Conservation (phyloP, 1,284 basidiomycete species). For the Kalmanozyma brasiliensis region DNA sequence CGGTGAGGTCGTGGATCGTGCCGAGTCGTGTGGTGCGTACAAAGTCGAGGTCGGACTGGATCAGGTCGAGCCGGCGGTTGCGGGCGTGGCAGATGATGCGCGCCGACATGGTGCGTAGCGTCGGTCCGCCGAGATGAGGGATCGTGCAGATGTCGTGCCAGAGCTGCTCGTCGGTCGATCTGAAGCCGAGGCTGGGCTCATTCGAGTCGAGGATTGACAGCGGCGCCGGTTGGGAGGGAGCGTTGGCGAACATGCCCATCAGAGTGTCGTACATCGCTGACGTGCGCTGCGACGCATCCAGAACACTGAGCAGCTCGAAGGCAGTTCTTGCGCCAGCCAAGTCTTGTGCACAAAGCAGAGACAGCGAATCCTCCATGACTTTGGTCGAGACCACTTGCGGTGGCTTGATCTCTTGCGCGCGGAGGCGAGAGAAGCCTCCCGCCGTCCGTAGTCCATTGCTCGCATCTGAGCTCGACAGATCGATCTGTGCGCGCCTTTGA, state of each 20-base stretch:
- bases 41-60: constrained; percentile 29
- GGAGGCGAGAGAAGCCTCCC: constrained; percentile 23
- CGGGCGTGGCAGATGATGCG: constrained; percentile 38
- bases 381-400: constrained; percentile 32
- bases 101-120: constrained; percentile 31
- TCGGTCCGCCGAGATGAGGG: constrained; percentile 14
- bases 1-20: constrained; percentile 18
- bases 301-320: constrained; percentile 26
- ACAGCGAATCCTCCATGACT: constrained; percentile 13
- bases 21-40: constrained; percentile 4
- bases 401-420: neutral
- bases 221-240: neutral
- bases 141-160: constrained; percentile 30
- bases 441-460: constrained; percentile 14
- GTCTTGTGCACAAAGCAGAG: constrained; percentile 33
- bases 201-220: too few relatives aligned
- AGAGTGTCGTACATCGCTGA: constrained; percentile 46
- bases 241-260: constrained; percentile 32
- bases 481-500: constrained; percentile 22
- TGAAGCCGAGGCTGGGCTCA: neutral
- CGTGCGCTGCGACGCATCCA: constrained; percentile 29
- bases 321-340: constrained; percentile 22
- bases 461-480: neutral
- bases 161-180: constrained; percentile 25
- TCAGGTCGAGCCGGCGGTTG: constrained; percentile 21